phyloP scores from a whole-genome alignment of 352 stramenopile species.

The Pythium guiyangense region DNA sequence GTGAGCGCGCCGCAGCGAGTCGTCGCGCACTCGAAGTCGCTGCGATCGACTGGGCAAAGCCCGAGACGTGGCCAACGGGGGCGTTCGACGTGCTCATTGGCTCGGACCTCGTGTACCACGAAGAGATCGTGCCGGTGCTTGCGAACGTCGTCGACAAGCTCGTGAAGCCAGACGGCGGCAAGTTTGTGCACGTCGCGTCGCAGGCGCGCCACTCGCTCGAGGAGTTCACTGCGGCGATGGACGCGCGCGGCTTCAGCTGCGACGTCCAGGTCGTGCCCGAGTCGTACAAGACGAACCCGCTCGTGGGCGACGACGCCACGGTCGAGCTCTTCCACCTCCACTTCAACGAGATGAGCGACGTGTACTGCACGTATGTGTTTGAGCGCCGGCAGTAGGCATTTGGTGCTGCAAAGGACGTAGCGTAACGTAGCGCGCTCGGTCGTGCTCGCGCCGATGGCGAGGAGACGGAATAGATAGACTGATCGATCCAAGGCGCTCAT shows the following conservation, averaged over 20 bases:
- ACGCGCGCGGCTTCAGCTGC: conserved; percentile 59
- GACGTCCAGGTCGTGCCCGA: conserved; percentile 66
- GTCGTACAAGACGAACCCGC: conserved; percentile 80
- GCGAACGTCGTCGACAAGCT: conserved; percentile 76
- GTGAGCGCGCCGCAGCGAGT: conserved; percentile 7
- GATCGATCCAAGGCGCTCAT: too few relatives aligned
- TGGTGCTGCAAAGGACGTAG: not conserved
- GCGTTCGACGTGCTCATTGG: conserved; percentile 75
- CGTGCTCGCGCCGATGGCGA: not conserved
- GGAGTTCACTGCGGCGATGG: conserved; percentile 80
- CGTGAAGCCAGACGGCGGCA: conserved; percentile 31
- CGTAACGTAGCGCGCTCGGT: not conserved
- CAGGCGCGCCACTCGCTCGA: conserved; percentile 75
- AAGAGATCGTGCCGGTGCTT: conserved; percentile 77
- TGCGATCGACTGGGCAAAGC: conserved; percentile 78
- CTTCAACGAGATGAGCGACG: conserved; percentile 89
- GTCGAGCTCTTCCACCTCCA: conserved; percentile 80
- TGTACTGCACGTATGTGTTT: conserved; percentile 87
- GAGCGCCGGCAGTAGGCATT: conserved; percentile 24
- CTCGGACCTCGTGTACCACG: conserved; percentile 84
- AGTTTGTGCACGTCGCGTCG: conserved; percentile 80
- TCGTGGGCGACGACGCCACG: conserved; percentile 58
- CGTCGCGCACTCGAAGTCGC: conserved; percentile 42
- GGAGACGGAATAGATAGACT: too few relatives aligned
- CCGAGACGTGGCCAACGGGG: conserved; percentile 51